Percentiles rank a stretch among this genome's conserved stretches.
Conservation (phyloP, 2,329 filamentous ascomycete species). For the Stachybotrys elegans region DNA sequence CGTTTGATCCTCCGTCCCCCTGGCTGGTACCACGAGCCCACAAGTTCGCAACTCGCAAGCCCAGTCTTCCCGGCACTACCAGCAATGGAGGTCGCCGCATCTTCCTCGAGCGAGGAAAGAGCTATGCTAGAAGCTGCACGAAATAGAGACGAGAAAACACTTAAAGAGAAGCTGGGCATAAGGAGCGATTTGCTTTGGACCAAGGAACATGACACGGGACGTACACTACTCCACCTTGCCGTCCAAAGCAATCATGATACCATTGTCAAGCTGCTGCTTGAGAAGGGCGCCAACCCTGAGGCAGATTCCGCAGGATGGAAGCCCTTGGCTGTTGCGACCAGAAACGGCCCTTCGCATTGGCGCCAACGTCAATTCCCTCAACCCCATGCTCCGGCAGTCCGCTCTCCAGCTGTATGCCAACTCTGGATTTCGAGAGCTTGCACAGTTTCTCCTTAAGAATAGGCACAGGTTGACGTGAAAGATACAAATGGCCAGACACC, state of each 20-base stretch:
- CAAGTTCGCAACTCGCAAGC: no score
- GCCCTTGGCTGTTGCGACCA: conserved; percentile 1
- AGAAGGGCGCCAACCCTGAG: conserved; percentile 4
- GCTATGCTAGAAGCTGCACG: neutral
- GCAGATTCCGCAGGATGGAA: conserved; percentile 3
- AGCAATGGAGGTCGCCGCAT: neutral
- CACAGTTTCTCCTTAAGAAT: conserved; percentile 2
- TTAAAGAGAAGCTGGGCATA: neutral
- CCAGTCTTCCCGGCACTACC: no score
- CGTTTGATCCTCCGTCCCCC: no score
- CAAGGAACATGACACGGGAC: neutral
- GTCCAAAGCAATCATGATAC: neutral
- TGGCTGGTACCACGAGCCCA: no score
- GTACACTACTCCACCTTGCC: conserved; percentile 2
- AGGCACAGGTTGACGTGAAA: conserved; percentile 4
- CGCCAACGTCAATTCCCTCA: conserved; percentile 3
- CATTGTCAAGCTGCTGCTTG: conserved; percentile 1
- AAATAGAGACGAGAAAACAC: neutral
- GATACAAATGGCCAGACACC: conserved; percentile 1
- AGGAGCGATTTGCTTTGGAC: conserved; percentile 1
- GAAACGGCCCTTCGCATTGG: conserved; percentile 3
- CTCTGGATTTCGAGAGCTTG: neutral
- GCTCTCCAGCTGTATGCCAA: conserved; percentile 3
- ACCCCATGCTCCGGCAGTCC: neutral
- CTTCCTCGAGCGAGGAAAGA: neutral